A percentile compares a stretch with the other conserved stretches of the same genome.
Evolutionary conservation across 495 filamentous ascomycete species (phyloP).

Genomic region (Talaromyces ruber): DNA sequence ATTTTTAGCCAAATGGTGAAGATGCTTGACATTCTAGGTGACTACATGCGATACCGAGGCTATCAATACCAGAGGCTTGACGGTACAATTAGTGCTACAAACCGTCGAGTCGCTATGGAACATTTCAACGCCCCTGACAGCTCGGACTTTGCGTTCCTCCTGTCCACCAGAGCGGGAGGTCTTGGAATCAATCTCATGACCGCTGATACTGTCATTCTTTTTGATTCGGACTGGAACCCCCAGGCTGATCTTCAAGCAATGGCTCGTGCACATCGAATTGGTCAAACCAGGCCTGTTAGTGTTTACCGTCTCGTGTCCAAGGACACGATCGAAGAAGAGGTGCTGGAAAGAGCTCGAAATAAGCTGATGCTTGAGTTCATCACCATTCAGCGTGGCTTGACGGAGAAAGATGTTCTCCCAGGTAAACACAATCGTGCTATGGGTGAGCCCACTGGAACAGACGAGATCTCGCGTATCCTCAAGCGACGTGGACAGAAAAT

Average conservation of each 20-base stretch:
- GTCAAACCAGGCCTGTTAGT: conserved; percentile 89
- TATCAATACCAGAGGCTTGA: conserved; percentile 92
- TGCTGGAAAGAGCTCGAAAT: conserved; percentile 90
- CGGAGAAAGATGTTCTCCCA: conserved; percentile 74
- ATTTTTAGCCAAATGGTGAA: conserved; percentile 99
- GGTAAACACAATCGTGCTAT: conserved; percentile 54
- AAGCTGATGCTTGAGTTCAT: conserved; percentile 98
- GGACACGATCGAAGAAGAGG: conserved; percentile 96
- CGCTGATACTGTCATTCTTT: conserved; percentile 94
- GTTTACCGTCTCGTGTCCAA: conserved; percentile 94
- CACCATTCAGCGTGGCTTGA: conserved; percentile 93
- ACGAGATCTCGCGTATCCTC: conserved; percentile 87
- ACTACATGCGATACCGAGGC: conserved; percentile 83
- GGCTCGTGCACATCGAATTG: conserved; percentile 95
- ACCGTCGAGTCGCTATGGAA: conserved; percentile 86
- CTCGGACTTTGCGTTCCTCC: conserved; percentile 89
- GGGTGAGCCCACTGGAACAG: conserved; percentile 72
- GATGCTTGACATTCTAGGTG: conserved; percentile 91
- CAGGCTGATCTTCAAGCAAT: conserved; percentile 98
- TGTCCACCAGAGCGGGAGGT: conserved; percentile 92
- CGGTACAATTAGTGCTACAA: conserved; percentile 79
- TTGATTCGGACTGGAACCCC: conserved; percentile 99
- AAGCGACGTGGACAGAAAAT: conserved; percentile 92
- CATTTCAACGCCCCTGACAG: conserved; percentile 95
- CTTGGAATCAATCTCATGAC: conserved; percentile 99